Evolutionary conservation across 73 alveolate species (phyloP).

Genomic region (Uronychia binucleata): DNA sequence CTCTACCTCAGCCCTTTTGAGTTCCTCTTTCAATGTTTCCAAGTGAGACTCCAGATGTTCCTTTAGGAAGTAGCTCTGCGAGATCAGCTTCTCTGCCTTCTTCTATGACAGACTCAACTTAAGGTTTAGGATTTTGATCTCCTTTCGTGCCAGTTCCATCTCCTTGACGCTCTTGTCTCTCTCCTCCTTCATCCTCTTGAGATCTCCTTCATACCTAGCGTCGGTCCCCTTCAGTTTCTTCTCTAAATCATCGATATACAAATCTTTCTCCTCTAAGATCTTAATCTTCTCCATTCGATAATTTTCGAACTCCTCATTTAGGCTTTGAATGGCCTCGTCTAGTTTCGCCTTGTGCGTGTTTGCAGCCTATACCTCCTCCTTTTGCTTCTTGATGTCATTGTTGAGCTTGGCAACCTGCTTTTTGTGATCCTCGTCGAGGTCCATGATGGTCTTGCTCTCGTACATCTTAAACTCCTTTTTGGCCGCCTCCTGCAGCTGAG

Average conservation of each 20-base stretch:
- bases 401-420: not conserved
- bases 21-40: constrained; percentile 11
- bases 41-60: constrained; percentile 6
- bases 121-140: not conserved
- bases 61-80: not conserved
- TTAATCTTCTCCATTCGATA: constrained; percentile 10
- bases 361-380: not conserved
- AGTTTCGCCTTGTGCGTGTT: not conserved
- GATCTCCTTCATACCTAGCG: not conserved
- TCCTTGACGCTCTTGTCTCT: constrained; percentile 8
- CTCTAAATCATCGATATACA: constrained; percentile 5
- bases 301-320: constrained; percentile 12
- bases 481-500: not conserved
- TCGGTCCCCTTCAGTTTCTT: constrained; percentile 10
- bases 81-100: constrained; percentile 7
- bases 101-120: not conserved
- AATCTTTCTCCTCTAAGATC: constrained; percentile 13
- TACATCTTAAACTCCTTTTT: not conserved
- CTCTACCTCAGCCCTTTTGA: not conserved
- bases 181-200: constrained; percentile 1
- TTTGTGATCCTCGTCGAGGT: not conserved
- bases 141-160: not conserved
- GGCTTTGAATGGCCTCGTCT: not conserved
- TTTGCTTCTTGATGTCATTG: not conserved
- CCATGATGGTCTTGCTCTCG: not conserved